Evolutionary conservation across 202 grass and related monocot genomes (phyloP), one percentile per base, ranked within the genome.

Genomic region (Carex arenaria): DNA sequence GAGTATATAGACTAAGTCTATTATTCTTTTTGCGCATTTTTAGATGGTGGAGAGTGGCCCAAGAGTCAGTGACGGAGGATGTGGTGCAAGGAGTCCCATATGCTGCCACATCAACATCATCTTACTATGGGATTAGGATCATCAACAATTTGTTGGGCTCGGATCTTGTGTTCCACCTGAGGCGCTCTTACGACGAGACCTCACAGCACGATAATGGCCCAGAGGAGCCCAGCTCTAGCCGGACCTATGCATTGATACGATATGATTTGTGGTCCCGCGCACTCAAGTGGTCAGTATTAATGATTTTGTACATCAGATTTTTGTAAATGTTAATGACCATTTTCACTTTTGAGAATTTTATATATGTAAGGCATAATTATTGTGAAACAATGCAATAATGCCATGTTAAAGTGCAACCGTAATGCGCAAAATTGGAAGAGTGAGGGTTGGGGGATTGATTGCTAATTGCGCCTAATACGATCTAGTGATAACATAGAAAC

Each of bases 11-110:
- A 81, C 80, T 76, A 69, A 80, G 75, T 85, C 22, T 80, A 7
- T 74, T 57, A 83, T 72, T 52, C 32, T 53, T 3, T 63, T 10
- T 73, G 10, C 14, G 18, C 6, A 34, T 18, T 61, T 55, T 83
- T 88, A 98, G 93, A 87, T 98, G 95, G 95, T 98, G 95, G 95
- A 90, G 86, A 80, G 84, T 86, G 77, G 86, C 94, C 82, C 80
- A 89, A 79, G 95, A 90, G 83, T 69, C 70, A 62, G 63, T 79
- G 61, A 86, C 87, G 82, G 87, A 85, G 55, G 88, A 77, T 22
- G 85, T 70, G 22, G 64, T 79, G 53, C 80, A 86, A 20, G 93
- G 93, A 61, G 82, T 98, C 52, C 86, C 84, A 13, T 98, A 98
- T 87, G 82, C 91, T 30, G 91, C 93, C 15, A 90, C 86, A 10